Conservation (phyloP, 192 early-diverging fungal genomes). For the Dissophora globulifera region DNA sequence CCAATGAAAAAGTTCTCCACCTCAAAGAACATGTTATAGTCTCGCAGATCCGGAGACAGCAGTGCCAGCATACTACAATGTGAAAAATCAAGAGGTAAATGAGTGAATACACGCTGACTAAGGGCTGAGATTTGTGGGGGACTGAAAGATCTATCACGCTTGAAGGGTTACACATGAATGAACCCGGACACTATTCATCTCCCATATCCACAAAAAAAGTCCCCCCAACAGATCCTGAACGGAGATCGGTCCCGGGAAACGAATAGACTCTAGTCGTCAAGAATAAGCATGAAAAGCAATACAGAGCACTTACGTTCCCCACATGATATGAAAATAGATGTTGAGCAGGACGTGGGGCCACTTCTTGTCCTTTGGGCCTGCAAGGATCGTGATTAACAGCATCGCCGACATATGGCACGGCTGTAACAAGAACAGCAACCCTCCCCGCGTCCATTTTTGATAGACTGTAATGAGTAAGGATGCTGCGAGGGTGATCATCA, state of each 20-base stretch:
- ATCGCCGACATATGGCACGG: conserved; percentile 67
- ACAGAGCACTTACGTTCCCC: conserved; percentile 62
- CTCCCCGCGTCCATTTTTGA: conserved; percentile 58
- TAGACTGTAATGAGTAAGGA: conserved; percentile 53
- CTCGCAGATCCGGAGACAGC: conserved; percentile 62
- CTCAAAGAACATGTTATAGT: conserved; percentile 58
- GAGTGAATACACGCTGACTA: too few species aligned
- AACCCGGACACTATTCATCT: neutral
- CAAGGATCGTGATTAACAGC: conserved; percentile 55
- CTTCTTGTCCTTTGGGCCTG: conserved; percentile 55
- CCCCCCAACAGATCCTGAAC: too few species aligned
- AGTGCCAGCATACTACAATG: conserved; percentile 56
- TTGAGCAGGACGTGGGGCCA: conserved; percentile 61
- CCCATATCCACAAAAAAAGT: neutral
- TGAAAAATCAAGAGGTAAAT: neutral
- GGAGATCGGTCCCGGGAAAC: too few species aligned
- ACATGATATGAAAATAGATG: conserved; percentile 67
- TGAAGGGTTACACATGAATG: conserved; percentile 7
- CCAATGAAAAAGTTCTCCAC: conserved; percentile 65
- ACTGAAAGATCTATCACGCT: too few species aligned
- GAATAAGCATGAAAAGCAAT: too few species aligned
- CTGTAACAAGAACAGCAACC: conserved; percentile 61
- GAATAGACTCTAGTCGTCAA: too few species aligned
- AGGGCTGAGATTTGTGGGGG: too few species aligned
- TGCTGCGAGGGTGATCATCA: conserved; percentile 42